phyloP scores from a whole-genome alignment of 805 yeast genomes.

The Brettanomyces custersianus region DNA sequence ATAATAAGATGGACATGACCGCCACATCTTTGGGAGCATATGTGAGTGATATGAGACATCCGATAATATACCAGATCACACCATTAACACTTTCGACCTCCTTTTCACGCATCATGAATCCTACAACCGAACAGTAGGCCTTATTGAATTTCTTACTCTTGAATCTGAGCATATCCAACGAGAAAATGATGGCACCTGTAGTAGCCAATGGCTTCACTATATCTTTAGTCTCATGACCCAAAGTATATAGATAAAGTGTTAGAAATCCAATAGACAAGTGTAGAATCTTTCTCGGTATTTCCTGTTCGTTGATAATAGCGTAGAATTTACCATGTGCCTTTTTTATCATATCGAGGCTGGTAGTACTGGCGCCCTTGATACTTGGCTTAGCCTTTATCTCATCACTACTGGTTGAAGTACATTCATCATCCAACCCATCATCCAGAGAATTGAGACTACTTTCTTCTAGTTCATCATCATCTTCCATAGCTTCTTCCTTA shows the following conservation, averaged over 20 bases:
- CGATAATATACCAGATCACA: slow-evolving; percentile 77
- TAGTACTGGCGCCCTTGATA: not conserved
- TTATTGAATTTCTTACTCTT: slow-evolving; percentile 52
- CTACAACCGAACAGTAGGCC: slow-evolving; percentile 56
- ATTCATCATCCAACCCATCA: slow-evolving; percentile 1
- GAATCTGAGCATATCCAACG: slow-evolving; percentile 64
- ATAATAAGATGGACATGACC: slow-evolving; percentile 62
- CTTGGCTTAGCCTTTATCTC: not conserved
- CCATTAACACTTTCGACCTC: slow-evolving; percentile 77
- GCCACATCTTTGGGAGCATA: slow-evolving; percentile 75
- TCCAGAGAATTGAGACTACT: not conserved
- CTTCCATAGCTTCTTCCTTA: slow-evolving; percentile 1
- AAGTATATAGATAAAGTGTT: slow-evolving; percentile 63
- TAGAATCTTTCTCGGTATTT: slow-evolving; percentile 77
- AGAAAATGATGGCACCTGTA: slow-evolving; percentile 46
- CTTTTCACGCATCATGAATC: slow-evolving; percentile 76
- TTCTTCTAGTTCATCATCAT: slow-evolving; percentile 4
- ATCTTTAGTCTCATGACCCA: slow-evolving; percentile 44
- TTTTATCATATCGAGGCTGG: slow-evolving; percentile 4
- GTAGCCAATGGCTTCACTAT: slow-evolving; percentile 53
- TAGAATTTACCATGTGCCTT: slow-evolving; percentile 23
- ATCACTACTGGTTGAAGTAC: slow-evolving; percentile 1
- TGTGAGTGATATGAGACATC: slow-evolving; percentile 61
- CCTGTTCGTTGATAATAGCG: slow-evolving; percentile 48
- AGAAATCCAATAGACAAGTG: slow-evolving; percentile 86